A percentile compares a stretch with the other conserved stretches of the same genome.
These are phyloP conservation scores for Globisporangium viniferum DNA, from an alignment of 352 stramenopile genomes.

Conservation along the genomic window DNA sequence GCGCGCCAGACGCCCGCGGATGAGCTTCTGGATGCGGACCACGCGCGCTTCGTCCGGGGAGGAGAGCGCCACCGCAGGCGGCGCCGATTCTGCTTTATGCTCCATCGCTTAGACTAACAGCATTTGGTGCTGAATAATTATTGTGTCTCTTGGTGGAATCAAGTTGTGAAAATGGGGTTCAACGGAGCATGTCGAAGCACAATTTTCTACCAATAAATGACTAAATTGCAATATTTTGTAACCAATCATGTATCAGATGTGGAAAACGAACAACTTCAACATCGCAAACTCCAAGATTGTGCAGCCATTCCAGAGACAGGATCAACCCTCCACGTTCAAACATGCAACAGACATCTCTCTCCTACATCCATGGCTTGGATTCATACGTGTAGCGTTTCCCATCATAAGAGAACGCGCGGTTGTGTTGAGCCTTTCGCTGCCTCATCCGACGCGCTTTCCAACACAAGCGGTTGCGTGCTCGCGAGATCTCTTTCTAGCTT, in stretches of 20 bases:
- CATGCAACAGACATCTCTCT: too few species aligned
- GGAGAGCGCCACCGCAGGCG: neutral
- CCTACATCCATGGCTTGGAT: too few species aligned
- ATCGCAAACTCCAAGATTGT: neutral
- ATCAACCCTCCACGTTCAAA: too few species aligned
- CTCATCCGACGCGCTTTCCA: neutral
- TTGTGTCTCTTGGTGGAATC: neutral
- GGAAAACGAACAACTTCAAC: neutral
- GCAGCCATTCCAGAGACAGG: neutral
- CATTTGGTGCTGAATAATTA: too few species aligned
- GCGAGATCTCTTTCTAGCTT: neutral
- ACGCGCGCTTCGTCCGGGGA: conserved; percentile 17
- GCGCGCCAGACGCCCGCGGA: conserved; percentile 28
- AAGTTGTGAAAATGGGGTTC: neutral
- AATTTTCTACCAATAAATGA: neutral
- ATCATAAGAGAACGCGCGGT: too few species aligned
- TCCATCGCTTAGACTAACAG: neutral
- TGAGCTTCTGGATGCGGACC: conserved; percentile 33
- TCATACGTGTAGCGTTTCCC: too few species aligned
- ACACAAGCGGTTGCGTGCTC: neutral
- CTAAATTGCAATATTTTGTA: neutral
- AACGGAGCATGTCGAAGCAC: neutral
- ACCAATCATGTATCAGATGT: neutral
- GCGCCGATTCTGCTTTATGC: neutral
- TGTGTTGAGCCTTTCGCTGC: neutral